Conservation (phyloP, 495 filamentous ascomycete genomes). For the Achaetomiella virescens region DNA sequence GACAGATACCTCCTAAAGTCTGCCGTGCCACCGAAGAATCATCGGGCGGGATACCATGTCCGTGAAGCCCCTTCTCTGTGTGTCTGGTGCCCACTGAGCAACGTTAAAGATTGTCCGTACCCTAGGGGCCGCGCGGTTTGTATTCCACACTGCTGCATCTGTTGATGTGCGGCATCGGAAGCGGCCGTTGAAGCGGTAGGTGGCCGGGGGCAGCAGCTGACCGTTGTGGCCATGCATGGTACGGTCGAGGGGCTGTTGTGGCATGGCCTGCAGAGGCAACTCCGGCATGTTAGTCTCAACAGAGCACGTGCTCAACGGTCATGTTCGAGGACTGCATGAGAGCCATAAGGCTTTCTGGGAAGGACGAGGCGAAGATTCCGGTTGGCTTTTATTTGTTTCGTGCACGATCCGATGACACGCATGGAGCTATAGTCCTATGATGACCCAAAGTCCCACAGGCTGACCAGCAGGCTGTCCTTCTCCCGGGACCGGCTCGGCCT, state of each 20-base stretch:
- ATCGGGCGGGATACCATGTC: no score
- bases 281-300: background rate
- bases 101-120: background rate
- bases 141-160: background rate
- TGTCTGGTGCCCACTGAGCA: background rate
- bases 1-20: no score
- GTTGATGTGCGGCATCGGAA: background rate
- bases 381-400: background rate
- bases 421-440: conserved; percentile 3
- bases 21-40: no score
- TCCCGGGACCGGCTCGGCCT: conserved; percentile 40
- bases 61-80: background rate
- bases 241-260: no score
- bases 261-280: no score
- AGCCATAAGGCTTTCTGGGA: background rate
- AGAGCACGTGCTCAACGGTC: background rate
- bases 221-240: no score
- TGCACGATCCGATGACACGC: background rate
- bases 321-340: background rate
- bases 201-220: background rate
- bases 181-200: background rate
- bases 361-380: background rate
- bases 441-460: conserved; percentile 50
- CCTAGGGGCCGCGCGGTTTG: background rate
- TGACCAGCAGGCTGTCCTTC: conserved; percentile 46